Conservation (phyloP, 1,284 basidiomycete genomes). For the Blastosporella zonata region DNA sequence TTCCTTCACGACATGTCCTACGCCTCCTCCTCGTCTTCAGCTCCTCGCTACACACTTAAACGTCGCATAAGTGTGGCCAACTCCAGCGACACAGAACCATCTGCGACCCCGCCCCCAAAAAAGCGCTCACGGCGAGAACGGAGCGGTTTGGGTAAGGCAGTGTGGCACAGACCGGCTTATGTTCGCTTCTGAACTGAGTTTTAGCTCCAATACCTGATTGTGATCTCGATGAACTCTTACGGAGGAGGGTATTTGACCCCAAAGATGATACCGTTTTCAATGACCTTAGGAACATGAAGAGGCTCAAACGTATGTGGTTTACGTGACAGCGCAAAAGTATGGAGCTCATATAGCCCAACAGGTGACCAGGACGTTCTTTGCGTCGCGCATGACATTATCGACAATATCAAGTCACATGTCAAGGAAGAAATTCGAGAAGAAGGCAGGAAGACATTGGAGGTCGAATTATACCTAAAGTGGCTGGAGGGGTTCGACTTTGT, state of each 20-base stretch:
- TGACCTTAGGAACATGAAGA: constrained; percentile 20
- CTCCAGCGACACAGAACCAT: constrained; percentile 21
- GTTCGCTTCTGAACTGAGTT: background rate
- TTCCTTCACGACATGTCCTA: constrained; percentile 11
- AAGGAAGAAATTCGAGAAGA: constrained; percentile 24
- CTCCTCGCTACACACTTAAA: constrained; percentile 15
- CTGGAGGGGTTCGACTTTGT: constrained; percentile 35
- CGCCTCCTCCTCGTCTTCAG: constrained; percentile 13
- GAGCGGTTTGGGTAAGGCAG: constrained; percentile 7
- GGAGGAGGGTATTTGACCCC: constrained; percentile 13
- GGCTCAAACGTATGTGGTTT: constrained; percentile 11
- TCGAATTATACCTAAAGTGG: constrained; percentile 39
- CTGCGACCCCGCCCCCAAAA: constrained; percentile 17
- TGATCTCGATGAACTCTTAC: constrained; percentile 18
- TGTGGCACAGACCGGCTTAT: background rate
- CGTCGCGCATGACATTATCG: constrained; percentile 27
- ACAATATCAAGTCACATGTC: constrained; percentile 29
- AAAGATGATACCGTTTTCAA: constrained; percentile 15
- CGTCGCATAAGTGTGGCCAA: constrained; percentile 11
- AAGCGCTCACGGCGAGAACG: constrained; percentile 17
- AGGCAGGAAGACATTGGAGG: constrained; percentile 31
- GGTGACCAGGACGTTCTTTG: constrained; percentile 20
- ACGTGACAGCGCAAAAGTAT: background rate
- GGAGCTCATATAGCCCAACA: background rate
- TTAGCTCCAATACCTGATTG: constrained; percentile 16